phyloP scores from a whole-genome alignment of 1,139 yeast species.

The Geotrichum candidum region DNA sequence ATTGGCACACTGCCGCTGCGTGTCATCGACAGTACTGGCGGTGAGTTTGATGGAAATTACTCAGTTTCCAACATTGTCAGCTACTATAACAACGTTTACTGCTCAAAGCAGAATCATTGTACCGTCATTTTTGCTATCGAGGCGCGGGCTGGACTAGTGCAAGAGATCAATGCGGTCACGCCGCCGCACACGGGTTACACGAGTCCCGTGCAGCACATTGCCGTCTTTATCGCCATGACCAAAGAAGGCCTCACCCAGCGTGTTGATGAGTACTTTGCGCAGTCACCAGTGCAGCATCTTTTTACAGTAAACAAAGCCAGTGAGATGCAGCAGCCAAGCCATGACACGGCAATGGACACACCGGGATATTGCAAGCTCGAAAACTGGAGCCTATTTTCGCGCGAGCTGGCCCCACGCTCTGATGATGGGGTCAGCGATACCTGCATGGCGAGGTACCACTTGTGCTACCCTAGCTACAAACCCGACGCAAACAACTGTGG shows the following conservation, averaged over 20 bases:
- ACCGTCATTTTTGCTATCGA: constrained; percentile 15
- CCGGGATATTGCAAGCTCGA: neutral
- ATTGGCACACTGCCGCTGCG: constrained; percentile 5
- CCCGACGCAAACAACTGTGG: constrained; percentile 7
- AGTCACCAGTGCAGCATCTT: constrained; percentile 10
- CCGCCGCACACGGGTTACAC: constrained; percentile 20
- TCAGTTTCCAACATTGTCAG: constrained; percentile 15
- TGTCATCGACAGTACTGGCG: constrained; percentile 18
- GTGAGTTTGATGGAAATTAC: constrained; percentile 13
- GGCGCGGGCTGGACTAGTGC: constrained; percentile 5
- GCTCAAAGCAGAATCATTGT: constrained; percentile 18
- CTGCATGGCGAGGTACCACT: constrained; percentile 6
- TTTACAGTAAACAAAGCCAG: constrained; percentile 7
- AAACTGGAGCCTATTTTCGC: constrained; percentile 2
- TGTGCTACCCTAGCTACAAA: constrained; percentile 14
- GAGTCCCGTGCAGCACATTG: constrained; percentile 21
- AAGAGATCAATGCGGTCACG: constrained; percentile 19
- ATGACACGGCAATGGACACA: neutral
- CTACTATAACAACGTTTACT: constrained; percentile 19
- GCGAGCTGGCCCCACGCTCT: neutral
- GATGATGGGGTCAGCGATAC: neutral
- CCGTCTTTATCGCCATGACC: constrained; percentile 16
- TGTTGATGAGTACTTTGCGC: constrained; percentile 10
- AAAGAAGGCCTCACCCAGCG: constrained; percentile 11
- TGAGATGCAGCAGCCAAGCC: neutral